Evolutionary conservation across 2,329 filamentous ascomycete genomes (phyloP).

Genomic region (Cercospora sojina): DNA sequence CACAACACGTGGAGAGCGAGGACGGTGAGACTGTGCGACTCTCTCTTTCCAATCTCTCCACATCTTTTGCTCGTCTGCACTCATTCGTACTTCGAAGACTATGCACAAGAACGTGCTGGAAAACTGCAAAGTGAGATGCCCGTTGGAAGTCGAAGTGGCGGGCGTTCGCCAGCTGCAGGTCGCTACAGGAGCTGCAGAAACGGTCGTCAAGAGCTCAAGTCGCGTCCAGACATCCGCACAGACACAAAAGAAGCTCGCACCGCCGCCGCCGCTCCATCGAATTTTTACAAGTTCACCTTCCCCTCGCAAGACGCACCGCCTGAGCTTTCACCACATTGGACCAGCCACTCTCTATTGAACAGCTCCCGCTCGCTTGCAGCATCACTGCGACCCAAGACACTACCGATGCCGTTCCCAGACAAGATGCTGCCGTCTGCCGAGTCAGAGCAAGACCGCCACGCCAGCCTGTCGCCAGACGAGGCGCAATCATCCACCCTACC

Average conservation of each 20-base stretch:
- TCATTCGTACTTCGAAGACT: not conserved
- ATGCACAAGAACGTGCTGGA: not conserved
- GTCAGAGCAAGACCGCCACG: not conserved
- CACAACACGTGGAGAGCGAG: constrained; percentile 4
- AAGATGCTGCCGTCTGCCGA: not conserved
- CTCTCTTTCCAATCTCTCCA: not conserved
- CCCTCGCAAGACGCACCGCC: not conserved
- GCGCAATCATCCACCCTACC: not conserved
- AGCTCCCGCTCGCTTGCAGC: not conserved
- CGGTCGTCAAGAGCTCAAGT: not conserved
- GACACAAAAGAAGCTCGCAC: not conserved
- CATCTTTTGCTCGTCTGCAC: not conserved
- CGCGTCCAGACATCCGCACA: not conserved
- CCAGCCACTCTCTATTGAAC: not conserved
- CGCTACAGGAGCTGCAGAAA: not conserved
- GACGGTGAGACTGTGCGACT: constrained; percentile 5
- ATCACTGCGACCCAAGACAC: not conserved
- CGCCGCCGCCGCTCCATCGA: not conserved
- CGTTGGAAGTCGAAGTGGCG: not conserved
- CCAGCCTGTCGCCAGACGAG: not conserved
- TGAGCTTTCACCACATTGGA: not conserved
- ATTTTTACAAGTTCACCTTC: not conserved
- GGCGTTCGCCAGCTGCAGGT: not conserved
- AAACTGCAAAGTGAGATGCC: not conserved
- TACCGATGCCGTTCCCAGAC: not conserved